Evolutionary conservation across 306 rosid genomes (phyloP), one percentile per base, ranked within the genome.

Genomic region (Luffa aegyptiaca): DNA sequence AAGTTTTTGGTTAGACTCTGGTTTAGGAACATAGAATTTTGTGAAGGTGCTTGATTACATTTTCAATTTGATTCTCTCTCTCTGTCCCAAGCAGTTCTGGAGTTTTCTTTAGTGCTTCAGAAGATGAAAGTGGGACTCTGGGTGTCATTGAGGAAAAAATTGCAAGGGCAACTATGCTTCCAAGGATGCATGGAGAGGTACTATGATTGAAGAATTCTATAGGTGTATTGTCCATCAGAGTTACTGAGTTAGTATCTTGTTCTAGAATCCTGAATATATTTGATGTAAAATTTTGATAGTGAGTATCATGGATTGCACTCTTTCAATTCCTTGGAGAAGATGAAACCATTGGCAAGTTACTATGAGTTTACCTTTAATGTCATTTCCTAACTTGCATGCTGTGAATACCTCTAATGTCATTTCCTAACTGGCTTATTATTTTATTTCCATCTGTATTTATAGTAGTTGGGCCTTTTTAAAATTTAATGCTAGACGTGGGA

Each of bases 181-280:
- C 99, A 71, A 88, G 91, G 84, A 81, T 7, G 45, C 92, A 93
- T 75, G 97, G 91, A 78, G 99, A 93, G 99, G 97, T 95, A 90
- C 76, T 63, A 42, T 72, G 42, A 72, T 35, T 51, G 58, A 63
- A 77, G 21, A 49, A 48, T 26, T 73, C 59, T 7, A 36, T 72
- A 46, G 77, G 20, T 70, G 45, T 12, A 69, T 21, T 17, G 20
- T 46, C 16, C 58, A 48, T 72, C 12, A 73, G 44, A 73, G 21
- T 73, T 65, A 31, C n/a, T n/a, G n/a, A n/a, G n/a, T n/a, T n/a
- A 51, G 78, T 7, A 49, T 18, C 14, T 49, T 31, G 61, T 31
- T 48, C n/a, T 18, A 31, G 31, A 48, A 48, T 73, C 61, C 78
- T 31, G 61, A 73, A 31, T 35, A 73, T 49, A 4, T 49, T 73